Conservation (phyloP, 768 basidiomycete species). For the Gymnopilus dilepis region DNA sequence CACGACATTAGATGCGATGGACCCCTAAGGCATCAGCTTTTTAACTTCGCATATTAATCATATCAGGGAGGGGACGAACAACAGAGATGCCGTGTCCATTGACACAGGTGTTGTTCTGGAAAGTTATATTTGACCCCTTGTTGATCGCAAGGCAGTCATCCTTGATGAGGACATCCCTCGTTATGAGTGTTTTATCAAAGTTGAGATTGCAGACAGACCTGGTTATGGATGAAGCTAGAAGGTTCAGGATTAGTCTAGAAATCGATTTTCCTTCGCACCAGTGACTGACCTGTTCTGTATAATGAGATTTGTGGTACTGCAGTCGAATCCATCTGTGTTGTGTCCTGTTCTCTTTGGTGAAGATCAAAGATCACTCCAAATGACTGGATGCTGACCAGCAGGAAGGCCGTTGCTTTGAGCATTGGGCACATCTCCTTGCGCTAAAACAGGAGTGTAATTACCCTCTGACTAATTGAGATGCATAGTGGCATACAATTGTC, state of each 20-base stretch:
- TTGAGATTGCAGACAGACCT: slow-evolving; percentile 35
- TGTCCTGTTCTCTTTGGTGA: slow-evolving; percentile 31
- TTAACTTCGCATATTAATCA: background rate
- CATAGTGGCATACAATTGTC: slow-evolving; percentile 56
- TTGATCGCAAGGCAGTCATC: slow-evolving; percentile 70
- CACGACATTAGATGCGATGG: slow-evolving; percentile 49
- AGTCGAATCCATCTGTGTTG: slow-evolving; percentile 60
- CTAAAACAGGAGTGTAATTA: slow-evolving; percentile 34
- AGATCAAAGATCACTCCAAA: background rate
- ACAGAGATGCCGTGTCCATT: slow-evolving; percentile 72
- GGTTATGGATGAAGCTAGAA: slow-evolving; percentile 40
- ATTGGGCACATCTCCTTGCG: slow-evolving; percentile 57
- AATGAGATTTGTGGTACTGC: slow-evolving; percentile 39
- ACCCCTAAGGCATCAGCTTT: slow-evolving; percentile 46
- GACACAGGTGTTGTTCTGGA: slow-evolving; percentile 58
- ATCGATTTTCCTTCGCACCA: background rate
- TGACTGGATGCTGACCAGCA: slow-evolving; percentile 36
- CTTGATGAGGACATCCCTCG: slow-evolving; percentile 26
- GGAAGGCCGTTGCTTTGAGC: slow-evolving; percentile 50
- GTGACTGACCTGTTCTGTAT: slow-evolving; percentile 46
- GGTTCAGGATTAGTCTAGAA: background rate
- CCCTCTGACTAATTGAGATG: background rate
- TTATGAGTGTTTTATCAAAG: background rate
- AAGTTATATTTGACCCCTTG: slow-evolving; percentile 46
- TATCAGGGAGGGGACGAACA: slow-evolving; percentile 27